Conservation (phyloP, 2,329 filamentous ascomycete species). For the Botrytis fragariae region DNA sequence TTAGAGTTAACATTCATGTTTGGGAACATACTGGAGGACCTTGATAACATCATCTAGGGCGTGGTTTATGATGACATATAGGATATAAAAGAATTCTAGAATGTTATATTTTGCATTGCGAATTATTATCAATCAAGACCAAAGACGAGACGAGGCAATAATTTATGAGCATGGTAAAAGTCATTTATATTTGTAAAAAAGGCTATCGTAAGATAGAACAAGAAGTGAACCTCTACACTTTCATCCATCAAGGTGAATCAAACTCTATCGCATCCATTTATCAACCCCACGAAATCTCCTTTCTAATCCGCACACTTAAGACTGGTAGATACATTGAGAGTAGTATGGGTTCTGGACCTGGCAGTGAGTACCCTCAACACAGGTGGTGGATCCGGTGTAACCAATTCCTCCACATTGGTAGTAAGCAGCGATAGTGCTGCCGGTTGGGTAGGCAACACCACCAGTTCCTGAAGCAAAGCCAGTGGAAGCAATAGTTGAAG, state of each 20-base stretch:
- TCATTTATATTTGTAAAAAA: conserved; percentile 13
- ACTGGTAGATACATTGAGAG: conserved; percentile 16
- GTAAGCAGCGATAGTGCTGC: conserved; percentile 16
- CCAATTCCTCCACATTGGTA: conserved; percentile 31
- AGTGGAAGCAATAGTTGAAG: conserved; percentile 9
- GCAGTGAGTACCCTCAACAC: conserved; percentile 25
- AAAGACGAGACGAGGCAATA: background rate
- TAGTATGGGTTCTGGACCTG: conserved; percentile 26
- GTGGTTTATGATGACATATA: background rate
- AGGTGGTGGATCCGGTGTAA: conserved; percentile 26
- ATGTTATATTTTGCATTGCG: background rate
- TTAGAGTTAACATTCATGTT: background rate
- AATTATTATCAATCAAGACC: background rate
- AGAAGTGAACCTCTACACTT: conserved; percentile 16
- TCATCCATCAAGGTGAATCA: conserved; percentile 11
- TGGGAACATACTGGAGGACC: background rate
- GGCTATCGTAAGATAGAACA: conserved; percentile 18
- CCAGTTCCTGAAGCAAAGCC: conserved; percentile 18
- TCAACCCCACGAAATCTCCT: background rate
- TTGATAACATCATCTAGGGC: too few species aligned
- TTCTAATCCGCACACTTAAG: background rate
- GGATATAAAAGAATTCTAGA: background rate
- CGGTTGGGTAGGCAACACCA: background rate
- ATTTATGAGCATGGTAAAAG: background rate
- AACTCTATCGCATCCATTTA: background rate